Evolutionary conservation across 2,329 filamentous ascomycete species (phyloP), one percentile per base, ranked within the genome.

Genomic region (Aciculosporium take): DNA sequence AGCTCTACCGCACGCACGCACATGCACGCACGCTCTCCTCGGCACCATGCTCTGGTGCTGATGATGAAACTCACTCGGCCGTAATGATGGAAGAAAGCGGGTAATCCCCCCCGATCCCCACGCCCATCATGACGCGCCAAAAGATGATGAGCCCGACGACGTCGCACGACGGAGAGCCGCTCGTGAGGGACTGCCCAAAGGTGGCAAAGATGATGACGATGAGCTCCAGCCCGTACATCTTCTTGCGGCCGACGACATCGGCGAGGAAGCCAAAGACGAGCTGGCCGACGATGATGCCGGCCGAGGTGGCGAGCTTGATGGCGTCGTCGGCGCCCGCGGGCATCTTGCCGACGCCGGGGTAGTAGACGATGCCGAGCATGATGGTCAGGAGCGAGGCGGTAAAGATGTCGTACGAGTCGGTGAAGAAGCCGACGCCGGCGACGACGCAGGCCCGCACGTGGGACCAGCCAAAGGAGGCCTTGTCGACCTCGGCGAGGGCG

Each of bases 361-460:
- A 87, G 67, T 82, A 89, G 49, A 87, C 83, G 37, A 88, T 76
- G 32, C 84, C 84, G 39, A 88, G 59, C 81, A 88, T 86, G 47
- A 74, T 71, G 23, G 81, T 84, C 48, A 81, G 67, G 54, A 86
- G 67, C 48, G 78, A 81, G 51, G 82, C 80, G 54, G 80, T 78
- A 60, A 91, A 91, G 64, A 87, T 84, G 55, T 83, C 79, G 62
- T 88, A 89, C 3, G 82, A 82, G 56, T 89, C 85, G 13, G 84
- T 89, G 63, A 91, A 91, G 74, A 93, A 91, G 51, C 84, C 85
- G 46, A 89, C 81, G 52, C 85, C 84, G 24, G 84, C 84, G 20
- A 89, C 84, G 7, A 84, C 64, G 41, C 84, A 74, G 44, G 84
- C 81, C 31, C 84, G 74, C 44, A 88, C 74, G 55, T 91, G 84